Evolutionary conservation across 1,284 basidiomycete species (phyloP).

Genomic region (Ganoderma sinense): DNA sequence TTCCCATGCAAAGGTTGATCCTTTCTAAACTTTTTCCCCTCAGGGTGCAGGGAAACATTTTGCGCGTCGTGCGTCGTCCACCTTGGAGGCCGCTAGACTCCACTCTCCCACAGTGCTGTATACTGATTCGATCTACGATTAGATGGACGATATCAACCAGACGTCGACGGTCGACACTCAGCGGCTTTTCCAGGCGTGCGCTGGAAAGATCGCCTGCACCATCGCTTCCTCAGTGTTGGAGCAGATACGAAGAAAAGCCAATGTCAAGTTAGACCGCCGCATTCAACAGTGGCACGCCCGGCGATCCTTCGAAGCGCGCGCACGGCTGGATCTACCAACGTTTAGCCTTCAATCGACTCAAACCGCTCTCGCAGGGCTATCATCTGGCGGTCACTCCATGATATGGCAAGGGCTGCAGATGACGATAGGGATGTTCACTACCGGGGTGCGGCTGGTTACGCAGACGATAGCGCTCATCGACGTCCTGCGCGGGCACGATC

Average conservation of each 20-base stretch:
- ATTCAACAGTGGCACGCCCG: conserved; percentile 68
- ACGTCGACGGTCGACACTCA: conserved; percentile 64
- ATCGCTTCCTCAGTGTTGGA: conserved; percentile 53
- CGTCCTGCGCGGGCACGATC: conserved; percentile 67
- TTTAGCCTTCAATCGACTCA: conserved; percentile 70
- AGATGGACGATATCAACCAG: conserved; percentile 69
- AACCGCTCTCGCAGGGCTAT: conserved; percentile 53
- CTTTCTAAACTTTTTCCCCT: background rate
- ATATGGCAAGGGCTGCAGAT: conserved; percentile 66
- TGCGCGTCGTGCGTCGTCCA: background rate
- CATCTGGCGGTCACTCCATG: conserved; percentile 43
- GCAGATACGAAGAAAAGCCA: conserved; percentile 41
- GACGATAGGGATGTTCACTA: conserved; percentile 51
- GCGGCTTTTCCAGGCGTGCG: conserved; percentile 61
- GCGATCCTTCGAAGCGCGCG: conserved; percentile 68
- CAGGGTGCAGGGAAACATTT: conserved; percentile 6
- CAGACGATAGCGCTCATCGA: conserved; percentile 68
- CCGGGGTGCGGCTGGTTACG: conserved; percentile 58
- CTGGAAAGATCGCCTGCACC: conserved; percentile 60
- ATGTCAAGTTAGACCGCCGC: conserved; percentile 55
- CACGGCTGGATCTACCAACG: conserved; percentile 79
- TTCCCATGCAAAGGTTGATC: background rate
- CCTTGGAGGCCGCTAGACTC: too few relatives aligned
- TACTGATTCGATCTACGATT: background rate
- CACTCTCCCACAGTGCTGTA: too few relatives aligned